Percentiles rank a stretch among this genome's conserved stretches.
These are phyloP conservation scores for Hura crepitans DNA, from an alignment of 441 rosid species.

Conservation along the genomic window DNA sequence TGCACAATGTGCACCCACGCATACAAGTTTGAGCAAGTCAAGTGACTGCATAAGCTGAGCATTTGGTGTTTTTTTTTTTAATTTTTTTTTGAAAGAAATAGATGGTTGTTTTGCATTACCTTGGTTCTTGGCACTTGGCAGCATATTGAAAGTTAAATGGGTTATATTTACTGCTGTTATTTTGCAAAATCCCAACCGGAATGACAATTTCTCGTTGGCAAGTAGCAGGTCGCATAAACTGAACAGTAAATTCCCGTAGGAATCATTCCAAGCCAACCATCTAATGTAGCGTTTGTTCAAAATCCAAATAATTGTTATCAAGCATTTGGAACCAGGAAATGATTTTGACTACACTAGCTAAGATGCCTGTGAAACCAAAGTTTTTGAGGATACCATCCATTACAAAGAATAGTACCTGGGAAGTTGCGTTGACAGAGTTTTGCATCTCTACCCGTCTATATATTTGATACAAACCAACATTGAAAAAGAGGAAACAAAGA, in stretches of 20 bases:
- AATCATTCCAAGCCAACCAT: no score
- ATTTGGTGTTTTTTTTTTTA: no score
- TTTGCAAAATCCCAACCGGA: background rate
- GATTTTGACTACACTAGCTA: background rate
- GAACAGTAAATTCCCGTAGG: no score
- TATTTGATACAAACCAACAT: background rate
- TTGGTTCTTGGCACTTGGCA: conserved; percentile 7
- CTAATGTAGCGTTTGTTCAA: no score
- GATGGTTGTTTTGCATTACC: background rate
- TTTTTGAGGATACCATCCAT: background rate
- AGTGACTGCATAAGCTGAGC: no score
- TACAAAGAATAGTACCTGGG: background rate
- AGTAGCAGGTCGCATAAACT: background rate
- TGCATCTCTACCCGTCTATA: background rate
- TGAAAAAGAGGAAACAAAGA: background rate
- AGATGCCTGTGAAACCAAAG: background rate
- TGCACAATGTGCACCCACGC: conserved; percentile 12
- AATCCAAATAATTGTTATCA: no score
- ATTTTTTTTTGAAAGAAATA: background rate
- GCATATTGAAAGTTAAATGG: conserved; percentile 20
- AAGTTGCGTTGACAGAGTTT: background rate
- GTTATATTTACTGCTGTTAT: conserved; percentile 10
- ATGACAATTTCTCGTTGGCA: background rate
- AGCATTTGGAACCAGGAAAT: background rate
- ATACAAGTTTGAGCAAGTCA: conserved; percentile 15